Conservation (phyloP, 768 basidiomycete species). For the Tylopilus vinaceipallidus region DNA sequence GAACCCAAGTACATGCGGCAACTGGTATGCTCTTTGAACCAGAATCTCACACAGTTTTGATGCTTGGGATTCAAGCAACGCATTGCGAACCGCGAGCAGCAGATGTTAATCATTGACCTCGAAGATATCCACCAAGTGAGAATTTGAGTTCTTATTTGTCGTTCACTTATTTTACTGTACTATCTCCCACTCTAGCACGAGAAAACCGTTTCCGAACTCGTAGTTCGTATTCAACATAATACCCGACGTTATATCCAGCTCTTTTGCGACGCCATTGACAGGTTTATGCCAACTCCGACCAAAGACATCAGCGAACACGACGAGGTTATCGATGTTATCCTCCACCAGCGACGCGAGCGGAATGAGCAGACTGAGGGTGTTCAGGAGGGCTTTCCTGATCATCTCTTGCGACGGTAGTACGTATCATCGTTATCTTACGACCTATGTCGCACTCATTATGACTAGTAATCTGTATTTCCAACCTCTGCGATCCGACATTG, state of each 20-base stretch:
- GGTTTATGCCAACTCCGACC: conserved; percentile 83
- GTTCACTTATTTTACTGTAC: conserved; percentile 7
- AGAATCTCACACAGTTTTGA: conserved; percentile 21
- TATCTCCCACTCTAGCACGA: conserved; percentile 50
- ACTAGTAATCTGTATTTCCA: conserved; percentile 91
- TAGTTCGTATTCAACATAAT: conserved; percentile 76
- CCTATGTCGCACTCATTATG: conserved; percentile 12
- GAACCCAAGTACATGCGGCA: conserved; percentile 79
- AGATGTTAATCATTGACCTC: conserved; percentile 84
- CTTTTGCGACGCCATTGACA: conserved; percentile 89
- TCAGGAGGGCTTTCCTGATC: conserved; percentile 84
- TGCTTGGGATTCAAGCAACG: conserved; percentile 58
- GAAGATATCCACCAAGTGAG: conserved; percentile 80
- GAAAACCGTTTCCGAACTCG: conserved; percentile 69
- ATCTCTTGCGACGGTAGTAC: conserved; percentile 92
- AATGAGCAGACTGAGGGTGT: conserved; percentile 76
- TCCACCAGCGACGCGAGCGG: conserved; percentile 88
- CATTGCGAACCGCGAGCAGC: conserved; percentile 90
- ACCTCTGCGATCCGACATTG: conserved; percentile 70
- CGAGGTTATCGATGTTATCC: conserved; percentile 95
- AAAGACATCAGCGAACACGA: conserved; percentile 88
- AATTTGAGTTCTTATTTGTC: conserved; percentile 4
- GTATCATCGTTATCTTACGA: conserved; percentile 33
- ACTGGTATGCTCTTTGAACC: conserved; percentile 51
- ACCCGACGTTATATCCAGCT: conserved; percentile 86